A percentile compares a stretch with the other conserved stretches of the same genome.
Evolutionary conservation across 352 stramenopile genomes (phyloP).

Genomic region (Pythium sukuiense): DNA sequence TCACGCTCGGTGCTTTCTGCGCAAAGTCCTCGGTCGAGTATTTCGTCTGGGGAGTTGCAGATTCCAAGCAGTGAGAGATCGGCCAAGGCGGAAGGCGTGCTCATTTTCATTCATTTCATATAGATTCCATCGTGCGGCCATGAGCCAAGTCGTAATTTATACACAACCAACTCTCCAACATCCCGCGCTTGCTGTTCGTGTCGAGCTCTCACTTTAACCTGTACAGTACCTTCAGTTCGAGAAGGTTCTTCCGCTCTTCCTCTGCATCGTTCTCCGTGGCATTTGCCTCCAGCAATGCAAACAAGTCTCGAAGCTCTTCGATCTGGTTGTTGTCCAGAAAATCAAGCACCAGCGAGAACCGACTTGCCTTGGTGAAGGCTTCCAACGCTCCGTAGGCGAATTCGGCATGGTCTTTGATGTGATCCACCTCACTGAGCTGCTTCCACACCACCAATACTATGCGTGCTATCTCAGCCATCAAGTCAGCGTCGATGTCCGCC

Average conservation of each 20-base stretch:
- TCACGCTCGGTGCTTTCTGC: conserved; percentile 74
- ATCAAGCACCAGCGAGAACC: conserved; percentile 63
- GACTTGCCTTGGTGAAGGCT: conserved; percentile 42
- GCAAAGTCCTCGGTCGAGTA: conserved; percentile 87
- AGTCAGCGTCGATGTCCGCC: conserved; percentile 67
- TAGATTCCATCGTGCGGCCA: conserved; percentile 9
- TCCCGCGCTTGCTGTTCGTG: background rate
- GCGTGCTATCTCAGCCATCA: conserved; percentile 66
- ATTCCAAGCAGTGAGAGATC: conserved; percentile 33
- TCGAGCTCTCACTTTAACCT: background rate
- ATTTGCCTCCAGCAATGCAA: conserved; percentile 25
- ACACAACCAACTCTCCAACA: background rate
- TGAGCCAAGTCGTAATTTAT: conserved; percentile 20
- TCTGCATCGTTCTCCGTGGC: background rate
- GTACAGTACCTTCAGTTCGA: conserved; percentile 10
- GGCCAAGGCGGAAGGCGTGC: background rate
- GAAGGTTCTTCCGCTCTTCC: background rate
- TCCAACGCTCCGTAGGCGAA: conserved; percentile 47
- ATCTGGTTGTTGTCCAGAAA: conserved; percentile 76
- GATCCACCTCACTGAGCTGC: background rate
- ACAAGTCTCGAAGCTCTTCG: conserved; percentile 41
- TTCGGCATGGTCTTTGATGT: conserved; percentile 16
- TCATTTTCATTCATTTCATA: conserved; percentile 16
- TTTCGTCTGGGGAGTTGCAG: conserved; percentile 52
- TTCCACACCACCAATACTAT: conserved; percentile 32